Evolutionary conservation across 305 asterid species (phyloP).

Genomic region (Stenogyne calaminthoides): DNA sequence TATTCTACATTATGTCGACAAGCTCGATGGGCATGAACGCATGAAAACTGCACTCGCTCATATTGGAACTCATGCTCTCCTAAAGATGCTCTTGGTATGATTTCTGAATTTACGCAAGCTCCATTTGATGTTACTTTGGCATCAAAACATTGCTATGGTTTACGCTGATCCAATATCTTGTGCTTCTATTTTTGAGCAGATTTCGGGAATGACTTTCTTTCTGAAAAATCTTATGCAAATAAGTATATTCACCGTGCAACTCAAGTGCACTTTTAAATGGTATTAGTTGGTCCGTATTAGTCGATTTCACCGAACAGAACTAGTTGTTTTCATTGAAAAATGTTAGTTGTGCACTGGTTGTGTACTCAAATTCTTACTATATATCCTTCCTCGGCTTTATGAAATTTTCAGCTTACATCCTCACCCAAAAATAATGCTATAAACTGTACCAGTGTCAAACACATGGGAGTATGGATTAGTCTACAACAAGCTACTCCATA

Average conservation of each 20-base stretch:
- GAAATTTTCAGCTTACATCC: not conserved
- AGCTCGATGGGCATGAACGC: constrained; percentile 55
- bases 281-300: no score
- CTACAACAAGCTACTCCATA: constrained; percentile 7
- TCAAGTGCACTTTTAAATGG: no score
- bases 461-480: not conserved
- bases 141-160: constrained; percentile 12
- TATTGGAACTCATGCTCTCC: constrained; percentile 80
- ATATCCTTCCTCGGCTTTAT: not conserved
- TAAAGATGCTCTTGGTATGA: constrained; percentile 86
- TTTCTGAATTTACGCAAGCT: constrained; percentile 9
- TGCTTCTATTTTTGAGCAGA: constrained; percentile 3
- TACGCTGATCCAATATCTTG: not conserved
- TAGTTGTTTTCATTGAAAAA: no score
- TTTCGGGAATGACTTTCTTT: not conserved
- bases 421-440: not conserved
- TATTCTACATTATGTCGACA: constrained; percentile 66
- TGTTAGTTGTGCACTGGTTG: no score
- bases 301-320: no score
- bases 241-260: no score
- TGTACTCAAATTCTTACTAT: not conserved
- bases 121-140: constrained; percentile 9
- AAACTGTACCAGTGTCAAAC: not conserved
- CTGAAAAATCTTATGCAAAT: no score
- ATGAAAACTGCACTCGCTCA: constrained; percentile 71